phyloP scores from a whole-genome alignment of 306 rosid genomes.

The Mimosa bimucronata region DNA sequence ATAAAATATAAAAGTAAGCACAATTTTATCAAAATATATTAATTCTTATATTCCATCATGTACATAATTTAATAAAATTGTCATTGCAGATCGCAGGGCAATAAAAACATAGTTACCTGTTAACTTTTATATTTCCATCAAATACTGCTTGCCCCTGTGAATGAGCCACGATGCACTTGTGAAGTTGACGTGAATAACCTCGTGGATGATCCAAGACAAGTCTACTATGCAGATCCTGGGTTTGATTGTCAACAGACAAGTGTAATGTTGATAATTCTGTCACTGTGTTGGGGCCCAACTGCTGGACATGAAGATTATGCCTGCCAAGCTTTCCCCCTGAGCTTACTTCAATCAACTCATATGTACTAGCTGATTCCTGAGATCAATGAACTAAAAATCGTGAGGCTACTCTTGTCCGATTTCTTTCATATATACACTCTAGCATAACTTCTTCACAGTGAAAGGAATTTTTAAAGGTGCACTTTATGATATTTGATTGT shows the following conservation, averaged over 20 bases:
- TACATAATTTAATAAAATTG: conserved; percentile 5
- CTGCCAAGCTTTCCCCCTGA: conserved; percentile 85
- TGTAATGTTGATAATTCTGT: conserved; percentile 85
- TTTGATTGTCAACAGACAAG: conserved; percentile 73
- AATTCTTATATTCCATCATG: background rate
- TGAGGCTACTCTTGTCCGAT: conserved; percentile 23
- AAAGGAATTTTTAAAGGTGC: background rate
- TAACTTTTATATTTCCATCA: conserved; percentile 88
- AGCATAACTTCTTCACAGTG: conserved; percentile 18
- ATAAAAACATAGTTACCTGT: conserved; percentile 64
- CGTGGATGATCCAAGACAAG: conserved; percentile 88
- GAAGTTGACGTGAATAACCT: conserved; percentile 91
- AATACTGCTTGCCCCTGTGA: conserved; percentile 88
- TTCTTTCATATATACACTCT: conserved; percentile 18
- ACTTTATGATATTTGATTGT: background rate
- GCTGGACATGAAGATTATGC: conserved; percentile 88
- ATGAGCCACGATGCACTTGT: conserved; percentile 91
- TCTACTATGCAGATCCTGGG: conserved; percentile 90
- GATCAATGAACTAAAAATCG: conserved; percentile 36
- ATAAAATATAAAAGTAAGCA: background rate
- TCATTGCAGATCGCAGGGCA: conserved; percentile 4
- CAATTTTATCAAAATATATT: background rate
- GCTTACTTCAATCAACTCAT: conserved; percentile 83
- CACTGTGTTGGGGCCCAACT: conserved; percentile 79
- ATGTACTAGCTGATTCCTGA: conserved; percentile 76